Conservation (phyloP, 2,329 filamentous ascomycete species). For the Alternaria conjuncta region DNA sequence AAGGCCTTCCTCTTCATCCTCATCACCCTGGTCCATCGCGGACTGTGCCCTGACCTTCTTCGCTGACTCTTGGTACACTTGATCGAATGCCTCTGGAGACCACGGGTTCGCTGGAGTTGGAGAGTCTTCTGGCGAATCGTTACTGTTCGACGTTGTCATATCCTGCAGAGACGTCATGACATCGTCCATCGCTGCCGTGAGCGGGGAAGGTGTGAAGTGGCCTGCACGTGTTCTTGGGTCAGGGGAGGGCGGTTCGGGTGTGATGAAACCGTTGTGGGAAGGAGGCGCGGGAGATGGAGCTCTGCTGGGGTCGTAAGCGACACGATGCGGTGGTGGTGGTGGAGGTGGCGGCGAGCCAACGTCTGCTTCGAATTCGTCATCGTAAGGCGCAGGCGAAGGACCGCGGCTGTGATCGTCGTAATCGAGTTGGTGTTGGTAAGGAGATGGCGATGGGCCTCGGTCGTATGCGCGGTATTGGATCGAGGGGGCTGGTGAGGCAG, state of each 20-base stretch:
- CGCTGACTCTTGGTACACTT: constrained; percentile 54
- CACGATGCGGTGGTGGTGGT: constrained; percentile 80
- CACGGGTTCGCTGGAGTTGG: constrained; percentile 73
- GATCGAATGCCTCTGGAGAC: constrained; percentile 87
- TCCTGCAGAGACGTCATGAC: constrained; percentile 95
- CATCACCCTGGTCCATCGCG: constrained; percentile 67
- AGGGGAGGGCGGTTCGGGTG: constrained; percentile 73
- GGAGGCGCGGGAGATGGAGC: constrained; percentile 43
- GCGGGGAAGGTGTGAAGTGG: constrained; percentile 79
- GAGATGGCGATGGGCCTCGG: constrained; percentile 51
- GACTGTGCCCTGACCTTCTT: constrained; percentile 64
- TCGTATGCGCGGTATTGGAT: constrained; percentile 47
- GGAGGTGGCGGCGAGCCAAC: constrained; percentile 75
- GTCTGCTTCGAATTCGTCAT: constrained; percentile 25
- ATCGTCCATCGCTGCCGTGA: constrained; percentile 96
- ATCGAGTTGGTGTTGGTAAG: constrained; percentile 35
- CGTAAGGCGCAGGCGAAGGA: constrained; percentile 42
- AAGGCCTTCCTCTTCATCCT: constrained; percentile 65
- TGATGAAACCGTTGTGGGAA: constrained; percentile 56
- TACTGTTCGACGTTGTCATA: constrained; percentile 69
- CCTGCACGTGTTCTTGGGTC: constrained; percentile 41
- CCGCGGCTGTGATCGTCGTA: constrained; percentile 23
- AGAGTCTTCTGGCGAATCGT: constrained; percentile 61
- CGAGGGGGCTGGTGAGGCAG: constrained; percentile 41
- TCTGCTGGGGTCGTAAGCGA: constrained; percentile 58